Evolutionary conservation across 2,329 filamentous ascomycete genomes (phyloP).

Genomic region (Aspergillus felis): DNA sequence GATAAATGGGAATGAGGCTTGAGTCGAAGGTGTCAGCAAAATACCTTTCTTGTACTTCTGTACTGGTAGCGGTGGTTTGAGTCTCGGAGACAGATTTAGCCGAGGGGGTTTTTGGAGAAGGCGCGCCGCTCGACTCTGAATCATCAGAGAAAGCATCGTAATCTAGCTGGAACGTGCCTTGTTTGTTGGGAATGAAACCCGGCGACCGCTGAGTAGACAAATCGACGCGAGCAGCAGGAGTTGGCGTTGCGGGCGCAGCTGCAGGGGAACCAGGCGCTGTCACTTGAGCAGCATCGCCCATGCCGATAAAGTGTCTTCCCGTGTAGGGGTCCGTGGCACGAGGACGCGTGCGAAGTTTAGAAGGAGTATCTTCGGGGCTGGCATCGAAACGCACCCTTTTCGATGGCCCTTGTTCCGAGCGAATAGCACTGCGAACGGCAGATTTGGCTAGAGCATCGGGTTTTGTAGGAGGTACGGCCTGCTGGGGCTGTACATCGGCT

Average conservation of each 20-base stretch:
- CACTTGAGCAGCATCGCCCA: constrained; percentile 5
- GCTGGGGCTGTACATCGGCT: constrained; percentile 6
- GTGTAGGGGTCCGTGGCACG: constrained; percentile 22
- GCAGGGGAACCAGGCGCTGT: constrained; percentile 3
- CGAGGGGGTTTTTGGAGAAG: constrained; percentile 8
- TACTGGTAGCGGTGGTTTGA: constrained; percentile 1
- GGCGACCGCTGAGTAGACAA: constrained; percentile 8
- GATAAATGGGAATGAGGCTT: neutral
- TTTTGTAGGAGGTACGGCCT: constrained; percentile 9
- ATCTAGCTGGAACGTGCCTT: constrained; percentile 27
- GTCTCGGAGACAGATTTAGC: constrained; percentile 5
- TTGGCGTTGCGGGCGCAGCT: constrained; percentile 13
- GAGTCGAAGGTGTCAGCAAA: neutral
- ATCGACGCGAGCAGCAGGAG: constrained; percentile 6
- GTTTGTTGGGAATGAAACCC: constrained; percentile 21
- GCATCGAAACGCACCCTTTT: constrained; percentile 34
- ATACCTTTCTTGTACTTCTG: constrained; percentile 12
- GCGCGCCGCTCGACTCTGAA: constrained; percentile 11
- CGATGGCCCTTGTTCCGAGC: constrained; percentile 16
- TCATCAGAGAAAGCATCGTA: constrained; percentile 28
- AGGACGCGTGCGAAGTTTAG: constrained; percentile 22
- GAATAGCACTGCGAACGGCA: constrained; percentile 12
- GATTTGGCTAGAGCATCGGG: constrained; percentile 7
- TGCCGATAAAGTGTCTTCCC: constrained; percentile 19
- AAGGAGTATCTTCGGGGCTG: constrained; percentile 32